Base-by-base conservation (phyloP, 2,329 filamentous ascomycete genomes). In the Hypoxylon sp. region DNA sequence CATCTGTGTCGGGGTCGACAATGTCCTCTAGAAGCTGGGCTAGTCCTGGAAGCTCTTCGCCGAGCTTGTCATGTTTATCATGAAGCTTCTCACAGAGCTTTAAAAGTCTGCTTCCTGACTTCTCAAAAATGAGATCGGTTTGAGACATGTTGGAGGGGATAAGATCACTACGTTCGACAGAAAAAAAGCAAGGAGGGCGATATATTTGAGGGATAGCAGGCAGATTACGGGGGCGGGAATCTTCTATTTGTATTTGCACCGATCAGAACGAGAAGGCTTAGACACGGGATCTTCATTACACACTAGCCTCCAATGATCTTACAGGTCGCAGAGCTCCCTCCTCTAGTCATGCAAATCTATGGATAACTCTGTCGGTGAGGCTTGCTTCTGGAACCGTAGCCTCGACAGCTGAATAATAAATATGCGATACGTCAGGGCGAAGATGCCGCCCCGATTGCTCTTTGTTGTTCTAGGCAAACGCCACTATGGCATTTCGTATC, bases 1-100 rank as follows among this genome's bases (percentile, higher is more conserved):
- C 56, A n/a, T 65, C 51, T 14, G 45, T 53, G 43, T 56, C 25
- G 10, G 50, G 23, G 13, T 60, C 51, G 36, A 60, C 25, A 30
- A 65, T 65, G 21, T 65, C 62, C 5, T 60, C 62, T 13, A 65
- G 28, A 17, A 65, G 62, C 4, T 65, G 49, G 13, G 62, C 50
- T 13, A 65, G 55, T 1, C 62, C 62, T 4, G 62, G 62, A 3
- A 65, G 28, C 13, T 56, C 50, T 25, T 46, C 48, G 7, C 56
- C 62, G 38, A 65, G 62, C 14, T 59, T 51, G 9, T 65, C 49
- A 21, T 65, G 56, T 30, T 61, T 32, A 3, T 60, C 56, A 9
- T 59, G 62, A 5, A 65, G n/a, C 2, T 65, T 65, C 43, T 55
- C 43, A 6, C 34, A 50, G 7, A 65, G 51, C n/a, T 7, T 51